Base-by-base conservation (phyloP, 139 green algal genomes). In the Trebouxia sp. region DNA sequence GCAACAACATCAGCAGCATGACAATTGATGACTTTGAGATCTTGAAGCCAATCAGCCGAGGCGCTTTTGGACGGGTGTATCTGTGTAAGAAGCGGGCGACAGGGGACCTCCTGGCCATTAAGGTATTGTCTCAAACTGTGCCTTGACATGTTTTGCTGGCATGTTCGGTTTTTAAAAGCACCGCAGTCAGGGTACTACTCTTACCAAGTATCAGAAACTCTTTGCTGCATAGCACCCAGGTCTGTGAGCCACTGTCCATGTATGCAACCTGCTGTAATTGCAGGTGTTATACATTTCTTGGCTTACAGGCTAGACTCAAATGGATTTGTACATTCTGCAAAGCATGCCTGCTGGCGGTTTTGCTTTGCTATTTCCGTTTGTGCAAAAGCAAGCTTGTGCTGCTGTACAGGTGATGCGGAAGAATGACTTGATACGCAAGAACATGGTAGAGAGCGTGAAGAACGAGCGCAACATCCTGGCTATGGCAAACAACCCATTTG, bases 381-480 rank as follows among this genome's bases (percentile, higher is more conserved):
- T n/a, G n/a, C n/a, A n/a, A n/a, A n/a, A n/a, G n/a, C n/a, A n/a
- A n/a, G n/a, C n/a, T n/a, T 6, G 15, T 38, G 20, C 8, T 72
- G 6, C 45, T 66, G 4, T 42, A 39, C 89, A 96, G 92, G 94
- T 97, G 30, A 94, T 99, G 89, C 89, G 92, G 30, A 99, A 99
- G 88, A 81, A 82, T 35, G 95, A 99, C 85, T 85, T 98, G 37
- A 89, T 99, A 50, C 89, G 92, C 30, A 99, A 98, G 85, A 99
- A 99, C 87, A 95, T 97, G 90, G 94, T 97, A 50, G 87, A 97
- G 85, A 93, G 84, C 26, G 93, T 97, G 14, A 92, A 88, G 47
- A 97, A 95, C 66, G 96, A 99, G 89, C 90, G 94, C 66, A 97
- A 98, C 90, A 98, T 98, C 76, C 83, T 98, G 30, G 90, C 93